A percentile compares a stretch with the other conserved stretches of the same genome.
phyloP scores from a whole-genome alignment of 2,329 filamentous ascomycete species.

The Colletotrichum siamense region DNA sequence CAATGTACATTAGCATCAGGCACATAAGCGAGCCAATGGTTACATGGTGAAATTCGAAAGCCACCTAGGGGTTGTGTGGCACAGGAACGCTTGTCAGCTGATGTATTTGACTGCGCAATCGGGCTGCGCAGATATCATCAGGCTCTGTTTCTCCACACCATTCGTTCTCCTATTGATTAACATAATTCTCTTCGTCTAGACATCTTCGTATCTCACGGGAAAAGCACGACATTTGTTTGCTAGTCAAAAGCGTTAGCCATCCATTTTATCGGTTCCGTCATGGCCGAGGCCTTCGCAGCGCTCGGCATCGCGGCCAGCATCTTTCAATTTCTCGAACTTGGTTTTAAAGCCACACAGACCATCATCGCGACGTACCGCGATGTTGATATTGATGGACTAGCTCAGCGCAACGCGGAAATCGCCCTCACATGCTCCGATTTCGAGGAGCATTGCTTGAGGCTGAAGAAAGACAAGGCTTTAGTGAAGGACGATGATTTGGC shows the following conservation, averaged over 20 bases:
- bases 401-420: not conserved
- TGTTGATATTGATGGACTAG: not conserved
- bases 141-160: not conserved
- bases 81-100: not conserved
- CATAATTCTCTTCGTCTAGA: too few relatives aligned
- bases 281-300: constrained; percentile 29
- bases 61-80: not conserved
- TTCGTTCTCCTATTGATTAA: not conserved
- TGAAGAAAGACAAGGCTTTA: not conserved
- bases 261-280: not conserved
- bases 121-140: not conserved
- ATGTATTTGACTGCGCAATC: not conserved
- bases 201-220: too few relatives aligned
- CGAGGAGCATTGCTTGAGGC: not conserved
- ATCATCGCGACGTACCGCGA: not conserved
- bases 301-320: constrained; percentile 42
- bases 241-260: too few relatives aligned
- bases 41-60: rapidly evolving
- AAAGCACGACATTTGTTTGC: too few relatives aligned
- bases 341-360: not conserved
- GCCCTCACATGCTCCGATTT: not conserved
- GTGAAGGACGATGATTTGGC: not conserved
- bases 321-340: constrained; percentile 14
- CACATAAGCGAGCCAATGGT: not conserved
- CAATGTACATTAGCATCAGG: too few relatives aligned